phyloP scores from a whole-genome alignment of 1,284 basidiomycete species.

The Butyriboletus regius region DNA sequence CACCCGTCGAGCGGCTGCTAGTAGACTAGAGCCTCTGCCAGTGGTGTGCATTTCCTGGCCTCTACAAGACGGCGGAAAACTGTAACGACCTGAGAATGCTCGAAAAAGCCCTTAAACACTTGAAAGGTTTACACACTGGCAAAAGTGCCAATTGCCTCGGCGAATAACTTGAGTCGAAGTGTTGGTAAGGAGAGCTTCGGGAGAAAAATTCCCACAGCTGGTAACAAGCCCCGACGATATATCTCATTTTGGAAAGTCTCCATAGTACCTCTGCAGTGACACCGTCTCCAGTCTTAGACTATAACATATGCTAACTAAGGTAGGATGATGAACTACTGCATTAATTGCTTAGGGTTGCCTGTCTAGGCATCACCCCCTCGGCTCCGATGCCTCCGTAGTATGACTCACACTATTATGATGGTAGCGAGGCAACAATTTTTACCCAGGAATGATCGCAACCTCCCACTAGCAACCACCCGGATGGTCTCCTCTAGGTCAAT shows the following conservation, averaged over 20 bases:
- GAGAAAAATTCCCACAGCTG: conserved; percentile 12
- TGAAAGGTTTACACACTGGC: background rate
- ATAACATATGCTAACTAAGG: background rate
- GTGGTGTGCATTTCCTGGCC: conserved; percentile 6
- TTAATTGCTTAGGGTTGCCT: background rate
- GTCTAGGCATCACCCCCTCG: background rate
- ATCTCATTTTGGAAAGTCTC: conserved; percentile 21
- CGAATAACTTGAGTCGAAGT: background rate
- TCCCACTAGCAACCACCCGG: background rate
- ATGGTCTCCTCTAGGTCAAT: background rate
- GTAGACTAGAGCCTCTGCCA: conserved; percentile 2
- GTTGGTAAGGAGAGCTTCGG: background rate
- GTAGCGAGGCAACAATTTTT: background rate
- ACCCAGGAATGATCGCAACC: background rate
- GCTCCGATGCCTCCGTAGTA: background rate
- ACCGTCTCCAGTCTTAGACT: background rate
- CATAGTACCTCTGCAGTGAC: background rate
- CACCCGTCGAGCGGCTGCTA: conserved; percentile 4
- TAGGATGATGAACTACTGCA: background rate
- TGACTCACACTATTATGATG: background rate
- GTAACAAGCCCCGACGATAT: conserved; percentile 15
- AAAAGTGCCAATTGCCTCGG: background rate
- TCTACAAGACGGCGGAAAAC: background rate
- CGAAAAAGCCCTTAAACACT: background rate
- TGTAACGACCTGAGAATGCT: background rate